These are phyloP conservation scores for Phytophthora chlamydospora DNA, from an alignment of 352 stramenopile genomes.

Conservation along the genomic window DNA sequence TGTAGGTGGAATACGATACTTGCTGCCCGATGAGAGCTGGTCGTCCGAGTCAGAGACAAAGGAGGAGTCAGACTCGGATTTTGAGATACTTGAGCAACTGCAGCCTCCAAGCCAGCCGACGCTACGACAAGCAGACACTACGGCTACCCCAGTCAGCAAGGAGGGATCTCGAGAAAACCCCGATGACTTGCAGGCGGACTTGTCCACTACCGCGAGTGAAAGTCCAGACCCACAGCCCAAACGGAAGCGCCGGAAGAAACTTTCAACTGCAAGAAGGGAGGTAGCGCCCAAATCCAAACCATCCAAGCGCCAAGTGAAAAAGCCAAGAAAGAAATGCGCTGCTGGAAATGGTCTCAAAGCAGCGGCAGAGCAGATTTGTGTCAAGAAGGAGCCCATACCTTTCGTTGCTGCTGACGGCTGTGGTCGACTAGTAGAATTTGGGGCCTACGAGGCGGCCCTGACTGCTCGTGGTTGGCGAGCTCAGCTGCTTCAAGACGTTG, in stretches of 20 bases:
- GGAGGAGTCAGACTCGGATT: slow-evolving; percentile 4
- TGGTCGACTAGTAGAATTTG: slow-evolving; percentile 14
- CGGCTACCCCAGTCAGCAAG: neutral
- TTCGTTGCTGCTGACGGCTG: slow-evolving; percentile 23
- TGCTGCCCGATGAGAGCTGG: slow-evolving; percentile 20
- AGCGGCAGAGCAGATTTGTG: neutral
- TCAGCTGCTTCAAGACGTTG: slow-evolving; percentile 30
- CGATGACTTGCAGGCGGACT: neutral
- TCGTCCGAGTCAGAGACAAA: slow-evolving; percentile 20
- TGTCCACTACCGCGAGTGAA: neutral
- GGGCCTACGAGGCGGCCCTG: slow-evolving; percentile 28
- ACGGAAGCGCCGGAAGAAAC: slow-evolving; percentile 26
- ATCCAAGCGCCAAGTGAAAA: slow-evolving; percentile 6
- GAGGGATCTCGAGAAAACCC: neutral
- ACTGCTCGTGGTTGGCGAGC: slow-evolving; percentile 26
- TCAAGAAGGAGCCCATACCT: slow-evolving; percentile 16
- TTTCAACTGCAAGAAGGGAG: slow-evolving; percentile 12
- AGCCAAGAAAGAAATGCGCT: slow-evolving; percentile 3
- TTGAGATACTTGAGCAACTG: slow-evolving; percentile 8
- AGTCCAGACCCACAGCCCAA: slow-evolving; percentile 1
- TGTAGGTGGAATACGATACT: slow-evolving; percentile 21
- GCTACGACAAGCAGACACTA: neutral
- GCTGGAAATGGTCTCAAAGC: neutral
- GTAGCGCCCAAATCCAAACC: neutral
- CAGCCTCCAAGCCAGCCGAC: neutral